Evolutionary conservation across 139 green algal species (phyloP), one percentile per base, ranked within the genome.

Genomic region (Limnomonas spitsbergensis): DNA sequence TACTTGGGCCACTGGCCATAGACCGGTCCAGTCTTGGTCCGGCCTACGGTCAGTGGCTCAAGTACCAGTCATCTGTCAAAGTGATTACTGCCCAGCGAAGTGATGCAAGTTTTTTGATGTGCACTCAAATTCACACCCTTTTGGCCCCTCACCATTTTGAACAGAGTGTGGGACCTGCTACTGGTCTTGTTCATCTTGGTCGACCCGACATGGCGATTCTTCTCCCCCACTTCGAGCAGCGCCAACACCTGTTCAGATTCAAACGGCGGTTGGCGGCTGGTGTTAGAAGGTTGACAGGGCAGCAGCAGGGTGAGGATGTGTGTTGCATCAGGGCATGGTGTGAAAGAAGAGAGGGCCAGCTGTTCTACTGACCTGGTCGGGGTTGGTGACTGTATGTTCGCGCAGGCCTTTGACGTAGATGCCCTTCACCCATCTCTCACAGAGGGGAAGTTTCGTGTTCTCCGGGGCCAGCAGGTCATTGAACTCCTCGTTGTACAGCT

Each of bases 401-500:
- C 88, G 85, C 86, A 99, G 82, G 2, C 96, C 95, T 26, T 88
- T 91, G 29, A 99, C 96, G 53, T 95, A 95, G 2, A 98, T 83
- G 2, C 93, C 95, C 2, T 77, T 87, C 79, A 97, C 91, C 79
- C 88, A 89, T 81, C 69, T 90, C 84, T 97, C 91, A 29, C 97
- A 90, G 26, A 98, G 88, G 24, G 87, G 85, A 80, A 98, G 90
- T 85, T 92, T 94, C 31, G 82, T 80, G 73, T 94, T 94, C 14
- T 92, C 88, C 0, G 86, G 86, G 0, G 88, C 84, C 74, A 99
- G 87, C 52, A 99, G 88, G 83, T 99, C 95, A 36, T 95, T 94
- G 39, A 99, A 93, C 67, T 98, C 92, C 86, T 99, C 95, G 77
- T 99, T 99, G 90, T 99, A 99, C 20, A 98, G 83, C 94, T 95